phyloP scores from a whole-genome alignment of 768 basidiomycete species.

The Cyathus striatus region DNA sequence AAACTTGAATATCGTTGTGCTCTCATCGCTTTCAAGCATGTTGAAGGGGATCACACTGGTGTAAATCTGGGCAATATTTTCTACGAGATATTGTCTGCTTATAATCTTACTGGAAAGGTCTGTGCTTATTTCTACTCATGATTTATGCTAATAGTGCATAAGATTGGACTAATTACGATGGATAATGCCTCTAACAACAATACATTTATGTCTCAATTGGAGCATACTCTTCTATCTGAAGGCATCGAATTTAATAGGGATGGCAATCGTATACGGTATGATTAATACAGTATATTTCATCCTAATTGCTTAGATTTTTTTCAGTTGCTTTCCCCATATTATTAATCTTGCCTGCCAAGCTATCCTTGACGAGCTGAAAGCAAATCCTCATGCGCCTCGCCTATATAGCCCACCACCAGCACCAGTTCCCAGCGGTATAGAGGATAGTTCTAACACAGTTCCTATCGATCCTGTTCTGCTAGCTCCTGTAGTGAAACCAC shows the following conservation, averaged over 20 bases:
- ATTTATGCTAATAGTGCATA: neutral
- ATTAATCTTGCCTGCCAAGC: neutral
- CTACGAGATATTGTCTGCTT: neutral
- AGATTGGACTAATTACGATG: constrained; percentile 2
- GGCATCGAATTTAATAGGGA: neutral
- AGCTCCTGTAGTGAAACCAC: no score
- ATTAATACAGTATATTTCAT: neutral
- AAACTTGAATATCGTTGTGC: constrained; percentile 1
- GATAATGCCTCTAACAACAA: constrained; percentile 1
- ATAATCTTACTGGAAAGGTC: neutral
- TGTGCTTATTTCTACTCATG: neutral
- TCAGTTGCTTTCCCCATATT: constrained; percentile 1
- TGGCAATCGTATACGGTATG: neutral
- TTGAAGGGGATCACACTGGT: neutral
- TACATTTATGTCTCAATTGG: neutral
- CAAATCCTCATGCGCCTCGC: neutral
- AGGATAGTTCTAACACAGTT: no score
- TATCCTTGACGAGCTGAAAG: neutral
- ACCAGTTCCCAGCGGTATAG: no score
- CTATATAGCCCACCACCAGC: no score
- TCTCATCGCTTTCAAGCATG: neutral
- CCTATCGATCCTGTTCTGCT: no score
- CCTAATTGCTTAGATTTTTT: neutral
- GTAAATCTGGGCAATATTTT: neutral
- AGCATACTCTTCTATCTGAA: neutral